Conservation (phyloP, 139 green algal genomes). For the Chlamydomonas sp. region DNA sequence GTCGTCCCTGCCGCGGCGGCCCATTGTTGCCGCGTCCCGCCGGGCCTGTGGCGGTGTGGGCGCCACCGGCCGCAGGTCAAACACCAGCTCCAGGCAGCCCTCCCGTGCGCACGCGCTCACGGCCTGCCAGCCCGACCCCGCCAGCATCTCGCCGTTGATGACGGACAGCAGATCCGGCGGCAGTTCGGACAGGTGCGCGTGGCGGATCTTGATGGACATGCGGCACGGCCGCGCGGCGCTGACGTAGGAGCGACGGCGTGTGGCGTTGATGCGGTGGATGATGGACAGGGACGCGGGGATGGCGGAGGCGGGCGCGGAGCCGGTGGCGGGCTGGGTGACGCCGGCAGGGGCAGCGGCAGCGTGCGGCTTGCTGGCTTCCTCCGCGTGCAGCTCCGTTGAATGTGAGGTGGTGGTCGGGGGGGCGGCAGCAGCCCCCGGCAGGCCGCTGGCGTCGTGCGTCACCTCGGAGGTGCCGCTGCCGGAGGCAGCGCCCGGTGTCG, state of each 20-base stretch:
- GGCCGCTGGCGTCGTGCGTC: too few relatives aligned
- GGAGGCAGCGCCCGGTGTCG: too few relatives aligned
- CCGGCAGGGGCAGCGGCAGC: too few relatives aligned
- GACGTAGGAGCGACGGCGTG: neutral
- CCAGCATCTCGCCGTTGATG: neutral
- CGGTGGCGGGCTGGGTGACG: neutral
- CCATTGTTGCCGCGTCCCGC: neutral
- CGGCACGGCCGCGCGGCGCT: slow-evolving; percentile 16
- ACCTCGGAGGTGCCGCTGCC: neutral
- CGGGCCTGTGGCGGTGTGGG: neutral
- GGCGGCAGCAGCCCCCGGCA: too few relatives aligned
- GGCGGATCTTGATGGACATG: slow-evolving; percentile 8
- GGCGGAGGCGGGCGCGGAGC: neutral
- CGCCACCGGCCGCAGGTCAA: slow-evolving; percentile 13
- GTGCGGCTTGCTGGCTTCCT: too few relatives aligned
- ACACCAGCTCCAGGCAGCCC: slow-evolving; percentile 28
- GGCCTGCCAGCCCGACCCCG: slow-evolving; percentile 8
- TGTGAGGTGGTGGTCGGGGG: too few relatives aligned
- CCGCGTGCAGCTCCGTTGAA: too few relatives aligned
- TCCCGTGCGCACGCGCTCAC: slow-evolving; percentile 8
- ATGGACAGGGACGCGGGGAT: neutral
- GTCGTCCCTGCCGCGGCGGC: neutral
- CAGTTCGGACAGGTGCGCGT: slow-evolving; percentile 22
- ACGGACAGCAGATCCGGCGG: neutral
- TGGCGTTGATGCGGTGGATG: neutral